Evolutionary conservation across 495 filamentous ascomycete species (phyloP).

Genomic region (Trichoderma orchidacearum): DNA sequence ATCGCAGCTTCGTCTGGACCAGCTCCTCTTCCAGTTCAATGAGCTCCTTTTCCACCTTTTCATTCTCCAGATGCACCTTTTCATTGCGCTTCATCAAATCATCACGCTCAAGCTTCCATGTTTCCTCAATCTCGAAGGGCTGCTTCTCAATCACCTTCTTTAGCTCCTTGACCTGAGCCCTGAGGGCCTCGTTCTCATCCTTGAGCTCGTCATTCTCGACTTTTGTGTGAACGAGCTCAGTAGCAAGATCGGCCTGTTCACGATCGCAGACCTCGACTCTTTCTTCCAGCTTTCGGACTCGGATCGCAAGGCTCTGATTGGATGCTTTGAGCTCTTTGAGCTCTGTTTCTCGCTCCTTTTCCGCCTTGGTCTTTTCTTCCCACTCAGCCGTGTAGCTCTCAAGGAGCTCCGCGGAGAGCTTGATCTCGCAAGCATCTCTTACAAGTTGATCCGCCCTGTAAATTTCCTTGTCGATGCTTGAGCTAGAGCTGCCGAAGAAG

Average conservation of each 20-base stretch:
- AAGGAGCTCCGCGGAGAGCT: slow-evolving; percentile 68
- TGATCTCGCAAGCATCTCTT: slow-evolving; percentile 83
- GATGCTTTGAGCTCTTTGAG: slow-evolving; percentile 59
- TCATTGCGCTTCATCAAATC: slow-evolving; percentile 83
- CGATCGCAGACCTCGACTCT: slow-evolving; percentile 77
- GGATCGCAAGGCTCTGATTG: slow-evolving; percentile 47
- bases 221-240: slow-evolving; percentile 78
- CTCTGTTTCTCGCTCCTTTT: slow-evolving; percentile 72
- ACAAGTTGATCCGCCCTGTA: slow-evolving; percentile 91
- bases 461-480: slow-evolving; percentile 78
- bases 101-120: slow-evolving; percentile 76
- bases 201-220: slow-evolving; percentile 83
- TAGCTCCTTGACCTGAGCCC: slow-evolving; percentile 69
- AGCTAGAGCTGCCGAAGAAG: slow-evolving; percentile 85
- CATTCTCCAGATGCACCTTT: slow-evolving; percentile 91
- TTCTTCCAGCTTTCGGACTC: slow-evolving; percentile 74
- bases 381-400: slow-evolving; percentile 74
- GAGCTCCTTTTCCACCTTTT: slow-evolving; percentile 76
- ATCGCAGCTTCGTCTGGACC: slow-evolving; percentile 87
- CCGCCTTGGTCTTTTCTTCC: slow-evolving; percentile 69
- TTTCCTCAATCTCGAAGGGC: slow-evolving; percentile 73
- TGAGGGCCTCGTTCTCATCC: slow-evolving; percentile 78
- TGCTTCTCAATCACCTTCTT: slow-evolving; percentile 77
- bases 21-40: slow-evolving; percentile 88
- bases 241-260: slow-evolving; percentile 86